Percentiles rank a stretch among this genome's conserved stretches.
Evolutionary conservation across 306 rosid genomes (phyloP).

Genomic region (Purshia tridentata): DNA sequence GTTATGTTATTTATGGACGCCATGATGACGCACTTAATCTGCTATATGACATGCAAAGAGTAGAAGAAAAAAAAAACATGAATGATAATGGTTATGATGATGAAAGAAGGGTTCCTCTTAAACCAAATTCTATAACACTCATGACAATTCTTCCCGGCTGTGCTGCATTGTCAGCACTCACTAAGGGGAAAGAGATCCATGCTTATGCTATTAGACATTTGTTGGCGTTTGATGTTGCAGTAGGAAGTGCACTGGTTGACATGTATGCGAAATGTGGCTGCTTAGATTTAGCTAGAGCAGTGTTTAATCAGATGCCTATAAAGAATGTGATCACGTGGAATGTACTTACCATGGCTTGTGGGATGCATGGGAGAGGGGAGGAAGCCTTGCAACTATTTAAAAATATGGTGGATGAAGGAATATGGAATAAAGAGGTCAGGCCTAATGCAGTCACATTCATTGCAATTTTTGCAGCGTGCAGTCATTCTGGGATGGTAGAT

Average conservation of each 20-base stretch:
- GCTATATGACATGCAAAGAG: slow-evolving; percentile 53
- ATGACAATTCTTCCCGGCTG: slow-evolving; percentile 87
- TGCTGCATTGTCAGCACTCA: slow-evolving; percentile 61
- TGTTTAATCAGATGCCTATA: slow-evolving; percentile 64
- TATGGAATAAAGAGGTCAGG: slow-evolving; percentile 32
- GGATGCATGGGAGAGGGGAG: slow-evolving; percentile 82
- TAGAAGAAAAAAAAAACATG: slow-evolving; percentile 11
- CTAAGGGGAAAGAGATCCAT: slow-evolving; percentile 81
- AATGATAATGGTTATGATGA: slow-evolving; percentile 27
- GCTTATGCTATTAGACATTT: slow-evolving; percentile 65
- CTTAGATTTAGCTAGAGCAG: slow-evolving; percentile 51
- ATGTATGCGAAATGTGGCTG: slow-evolving; percentile 93
- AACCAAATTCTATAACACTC: slow-evolving; percentile 77
- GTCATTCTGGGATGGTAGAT: slow-evolving; percentile 67
- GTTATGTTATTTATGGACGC: slow-evolving; percentile 54
- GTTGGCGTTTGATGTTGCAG: slow-evolving; percentile 65
- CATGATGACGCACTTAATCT: slow-evolving; percentile 66
- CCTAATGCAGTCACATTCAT: slow-evolving; percentile 66
- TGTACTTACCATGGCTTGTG: slow-evolving; percentile 79
- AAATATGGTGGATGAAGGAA: slow-evolving; percentile 54
- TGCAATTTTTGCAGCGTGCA: slow-evolving; percentile 64
- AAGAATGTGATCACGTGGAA: slow-evolving; percentile 83
- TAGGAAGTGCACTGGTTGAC: slow-evolving; percentile 80
- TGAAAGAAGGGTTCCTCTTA: slow-evolving; percentile 34
- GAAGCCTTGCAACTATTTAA: slow-evolving; percentile 63